phyloP scores from a whole-genome alignment of 495 filamentous ascomycete genomes.

The Penicillium manginii region DNA sequence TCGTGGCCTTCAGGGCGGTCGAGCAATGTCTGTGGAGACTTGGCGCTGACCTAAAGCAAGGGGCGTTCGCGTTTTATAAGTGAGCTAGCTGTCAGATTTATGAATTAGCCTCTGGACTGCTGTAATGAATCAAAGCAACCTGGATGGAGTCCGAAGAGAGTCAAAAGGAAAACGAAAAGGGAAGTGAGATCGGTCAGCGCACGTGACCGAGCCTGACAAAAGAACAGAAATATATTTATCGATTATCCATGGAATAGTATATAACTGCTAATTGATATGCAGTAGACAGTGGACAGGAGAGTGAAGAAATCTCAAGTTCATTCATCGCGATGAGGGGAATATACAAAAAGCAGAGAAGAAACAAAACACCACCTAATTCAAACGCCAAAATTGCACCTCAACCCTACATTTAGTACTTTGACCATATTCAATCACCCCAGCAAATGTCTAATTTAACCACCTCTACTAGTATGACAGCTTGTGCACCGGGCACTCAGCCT shows the following conservation, averaged over 20 bases:
- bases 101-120: not conserved
- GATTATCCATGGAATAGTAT: no score
- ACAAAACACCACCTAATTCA: not conserved
- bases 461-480: constrained; percentile 37
- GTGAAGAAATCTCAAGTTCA: no score
- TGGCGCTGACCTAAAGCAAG: not conserved
- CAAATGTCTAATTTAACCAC: not conserved
- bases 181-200: not conserved
- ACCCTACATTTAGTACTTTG: no score
- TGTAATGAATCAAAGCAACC: not conserved
- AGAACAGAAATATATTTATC: not conserved
- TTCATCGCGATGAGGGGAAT: not conserved
- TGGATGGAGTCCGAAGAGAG: no score
- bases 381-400: not conserved
- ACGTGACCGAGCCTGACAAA: not conserved
- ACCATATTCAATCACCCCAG: no score
- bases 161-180: not conserved
- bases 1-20: not conserved
- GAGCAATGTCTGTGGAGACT: not conserved
- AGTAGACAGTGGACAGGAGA: no score
- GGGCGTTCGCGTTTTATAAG: no score
- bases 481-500: constrained; percentile 59
- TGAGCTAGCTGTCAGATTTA: not conserved
- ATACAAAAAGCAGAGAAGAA: not conserved
- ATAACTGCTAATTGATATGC: no score